phyloP scores from a whole-genome alignment of 306 rosid species.

The Sicyos edulis region DNA sequence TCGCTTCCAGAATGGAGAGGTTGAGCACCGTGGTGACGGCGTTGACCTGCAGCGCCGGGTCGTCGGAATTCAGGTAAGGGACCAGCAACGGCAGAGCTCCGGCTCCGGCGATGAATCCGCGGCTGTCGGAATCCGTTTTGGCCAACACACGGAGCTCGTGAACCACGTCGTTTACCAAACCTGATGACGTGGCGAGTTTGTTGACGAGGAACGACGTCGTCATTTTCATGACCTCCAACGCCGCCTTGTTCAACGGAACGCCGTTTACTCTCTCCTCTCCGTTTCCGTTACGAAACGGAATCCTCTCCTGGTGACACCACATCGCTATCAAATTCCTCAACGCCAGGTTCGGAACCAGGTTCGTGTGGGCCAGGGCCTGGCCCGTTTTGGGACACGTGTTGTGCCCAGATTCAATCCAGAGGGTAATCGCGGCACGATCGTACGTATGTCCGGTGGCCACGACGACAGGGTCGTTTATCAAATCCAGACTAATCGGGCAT shows the following conservation, averaged over 20 bases:
- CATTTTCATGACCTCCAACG: slow-evolving; percentile 70
- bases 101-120: slow-evolving; percentile 68
- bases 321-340: slow-evolving; percentile 57
- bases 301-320: slow-evolving; percentile 77
- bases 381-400: slow-evolving; percentile 96
- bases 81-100: slow-evolving; percentile 69
- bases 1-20: slow-evolving; percentile 64
- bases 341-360: slow-evolving; percentile 56
- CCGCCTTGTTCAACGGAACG: slow-evolving; percentile 49
- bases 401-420: slow-evolving; percentile 83
- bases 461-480: slow-evolving; percentile 79
- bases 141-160: slow-evolving; percentile 73
- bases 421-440: slow-evolving; percentile 59
- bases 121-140: slow-evolving; percentile 70
- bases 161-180: slow-evolving; percentile 35
- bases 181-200: slow-evolving; percentile 36
- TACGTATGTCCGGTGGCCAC: slow-evolving; percentile 98
- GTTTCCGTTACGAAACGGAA: slow-evolving; percentile 40
- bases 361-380: slow-evolving; percentile 60
- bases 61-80: slow-evolving; percentile 32
- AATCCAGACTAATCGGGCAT: slow-evolving; percentile 74
- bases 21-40: slow-evolving; percentile 80
- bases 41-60: slow-evolving; percentile 62
- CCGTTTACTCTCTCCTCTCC: slow-evolving; percentile 33
- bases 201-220: slow-evolving; percentile 61